Base-by-base conservation (phyloP, 2,329 filamentous ascomycete genomes). In the Aspergillus versicolor region DNA sequence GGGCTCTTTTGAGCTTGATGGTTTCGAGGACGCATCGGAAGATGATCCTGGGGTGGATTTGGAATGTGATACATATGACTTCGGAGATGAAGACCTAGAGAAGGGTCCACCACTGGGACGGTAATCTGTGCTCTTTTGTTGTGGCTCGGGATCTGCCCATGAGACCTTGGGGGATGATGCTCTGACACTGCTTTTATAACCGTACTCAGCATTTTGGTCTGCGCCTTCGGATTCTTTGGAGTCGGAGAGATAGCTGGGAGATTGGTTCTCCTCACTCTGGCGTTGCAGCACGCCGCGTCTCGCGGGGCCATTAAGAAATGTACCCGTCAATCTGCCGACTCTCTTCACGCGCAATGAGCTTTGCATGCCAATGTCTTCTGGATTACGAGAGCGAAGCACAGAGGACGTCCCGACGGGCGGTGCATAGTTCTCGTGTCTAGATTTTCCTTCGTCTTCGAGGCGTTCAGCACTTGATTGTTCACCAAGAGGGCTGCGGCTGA, bases 271-370 rank as follows among this genome's bases (percentile, higher is more conserved):
- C 61, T 89, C 87, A 65, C 87, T 89, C 65, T 81, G 78, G 51
- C 79, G 78, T 65, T 75, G 75, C 63, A 78, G 81, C 60, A 89
- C 83, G 24, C 90, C 91, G 63, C 91, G 82, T 54, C 91, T 84
- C 19, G 91, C 89, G 27, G 91, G 91, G 1, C 89, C 90, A 64
- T 89, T 91, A 21, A 94, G 78, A 63, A 93, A 92, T 58, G 85
- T 88, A 1, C 90, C 91, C 2, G 88, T 84, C 7, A 88, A 80
- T 72, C 90, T 90, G 15, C 88, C 88, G 13, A 91, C 84, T 59
- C 90, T 82, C 75, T 92, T 93, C 57, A 92, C 80, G 5, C 91
- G 84, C 80, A 92, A 84, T 0, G 90, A 91, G 65, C 88, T 87
- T 59, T 90, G 89, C 2, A 85, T 77, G 13, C 84, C 87, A 34